Percentiles rank a stretch among this genome's conserved stretches.
These are phyloP conservation scores for Lichenothelia convexa DNA, from an alignment of 495 filamentous ascomycete genomes.

Conservation along the genomic window DNA sequence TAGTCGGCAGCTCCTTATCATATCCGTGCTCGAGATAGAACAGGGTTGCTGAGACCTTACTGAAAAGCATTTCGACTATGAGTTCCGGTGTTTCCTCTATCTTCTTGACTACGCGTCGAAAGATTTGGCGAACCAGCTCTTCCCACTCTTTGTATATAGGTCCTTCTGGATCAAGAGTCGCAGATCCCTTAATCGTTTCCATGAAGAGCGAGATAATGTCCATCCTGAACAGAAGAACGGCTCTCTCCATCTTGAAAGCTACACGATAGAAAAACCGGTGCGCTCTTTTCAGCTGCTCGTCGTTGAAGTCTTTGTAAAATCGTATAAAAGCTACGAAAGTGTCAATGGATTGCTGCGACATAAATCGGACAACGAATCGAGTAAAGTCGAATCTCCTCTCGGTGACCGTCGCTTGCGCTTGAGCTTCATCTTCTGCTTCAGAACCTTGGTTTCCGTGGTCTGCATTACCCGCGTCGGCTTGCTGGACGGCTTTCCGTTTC, in stretches of 20 bases:
- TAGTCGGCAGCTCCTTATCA: conserved; percentile 53
- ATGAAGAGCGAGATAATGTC: conserved; percentile 82
- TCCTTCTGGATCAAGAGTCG: conserved; percentile 44
- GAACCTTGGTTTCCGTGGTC: conserved; percentile 29
- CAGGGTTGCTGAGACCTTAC: conserved; percentile 67
- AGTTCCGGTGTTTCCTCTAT: conserved; percentile 67
- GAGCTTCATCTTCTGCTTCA: conserved; percentile 51
- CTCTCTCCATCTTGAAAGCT: conserved; percentile 85
- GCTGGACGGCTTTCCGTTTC: conserved; percentile 42
- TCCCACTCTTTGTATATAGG: conserved; percentile 77
- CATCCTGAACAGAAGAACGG: conserved; percentile 69
- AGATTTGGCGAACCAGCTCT: conserved; percentile 56
- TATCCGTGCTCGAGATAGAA: conserved; percentile 83
- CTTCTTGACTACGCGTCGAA: conserved; percentile 48
- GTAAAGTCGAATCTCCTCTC: conserved; percentile 92
- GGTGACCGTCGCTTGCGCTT: conserved; percentile 45
- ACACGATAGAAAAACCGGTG: conserved; percentile 92
- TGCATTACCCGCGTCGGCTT: conserved; percentile 16
- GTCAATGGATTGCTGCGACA: conserved; percentile 67
- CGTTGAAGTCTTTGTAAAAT: conserved; percentile 66
- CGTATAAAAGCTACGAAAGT: conserved; percentile 69
- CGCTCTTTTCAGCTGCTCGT: conserved; percentile 71
- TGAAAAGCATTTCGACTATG: conserved; percentile 79
- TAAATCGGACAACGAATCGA: conserved; percentile 62
- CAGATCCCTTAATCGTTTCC: conserved; percentile 81